Conservation (phyloP, 495 filamentous ascomycete genomes). For the Penicillium coprophilum region DNA sequence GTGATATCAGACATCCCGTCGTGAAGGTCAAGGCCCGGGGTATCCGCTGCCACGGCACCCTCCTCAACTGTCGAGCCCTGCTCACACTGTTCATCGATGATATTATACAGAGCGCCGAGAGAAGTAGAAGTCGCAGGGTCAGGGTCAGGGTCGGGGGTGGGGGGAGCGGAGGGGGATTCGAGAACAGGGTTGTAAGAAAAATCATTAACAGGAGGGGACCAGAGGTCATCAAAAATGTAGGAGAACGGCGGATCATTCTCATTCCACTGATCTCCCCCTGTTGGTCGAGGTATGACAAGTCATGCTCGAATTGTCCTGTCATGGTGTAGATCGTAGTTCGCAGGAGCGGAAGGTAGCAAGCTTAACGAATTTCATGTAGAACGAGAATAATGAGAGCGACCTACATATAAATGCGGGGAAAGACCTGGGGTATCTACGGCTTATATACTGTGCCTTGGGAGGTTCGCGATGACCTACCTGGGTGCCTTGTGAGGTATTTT, state of each 20-base stretch:
- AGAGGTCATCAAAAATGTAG: not conserved
- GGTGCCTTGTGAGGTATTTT: conserved; percentile 3
- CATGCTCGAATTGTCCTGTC: not conserved
- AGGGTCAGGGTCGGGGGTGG: not conserved
- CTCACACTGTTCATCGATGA: not conserved
- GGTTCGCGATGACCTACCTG: not conserved
- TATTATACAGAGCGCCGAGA: not conserved
- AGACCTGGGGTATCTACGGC: not conserved
- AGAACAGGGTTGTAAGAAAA: not conserved
- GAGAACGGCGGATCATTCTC: not conserved
- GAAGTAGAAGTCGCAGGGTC: not conserved
- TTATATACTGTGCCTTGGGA: not conserved
- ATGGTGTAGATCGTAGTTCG: not conserved
- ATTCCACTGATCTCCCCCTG: not conserved
- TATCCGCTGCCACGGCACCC: not conserved
- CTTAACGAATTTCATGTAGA: not conserved
- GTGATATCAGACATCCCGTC: not conserved
- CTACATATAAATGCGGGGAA: not conserved
- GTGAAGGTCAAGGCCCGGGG: not conserved
- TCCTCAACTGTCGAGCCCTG: not conserved
- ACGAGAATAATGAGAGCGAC: not conserved
- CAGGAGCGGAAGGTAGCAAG: not conserved
- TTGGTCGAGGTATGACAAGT: not conserved
- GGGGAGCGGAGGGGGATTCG: not conserved
- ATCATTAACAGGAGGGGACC: not conserved